These are phyloP conservation scores for Pseudogymnoascus sp. DNA, from an alignment of 2,329 filamentous ascomycete species.

Conservation along the genomic window DNA sequence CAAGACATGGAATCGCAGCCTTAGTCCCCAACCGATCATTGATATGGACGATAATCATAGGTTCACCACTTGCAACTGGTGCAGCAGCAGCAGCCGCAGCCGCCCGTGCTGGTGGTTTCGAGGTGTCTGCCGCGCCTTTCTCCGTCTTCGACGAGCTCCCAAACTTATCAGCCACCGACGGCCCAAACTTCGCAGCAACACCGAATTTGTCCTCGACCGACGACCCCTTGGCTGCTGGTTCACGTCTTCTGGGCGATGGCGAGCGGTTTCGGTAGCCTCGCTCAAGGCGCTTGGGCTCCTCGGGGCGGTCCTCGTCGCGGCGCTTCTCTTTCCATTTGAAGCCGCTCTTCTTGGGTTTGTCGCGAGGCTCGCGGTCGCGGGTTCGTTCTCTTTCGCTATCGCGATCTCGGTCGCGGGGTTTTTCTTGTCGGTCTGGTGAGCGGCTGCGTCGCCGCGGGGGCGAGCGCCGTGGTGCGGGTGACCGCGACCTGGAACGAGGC, in stretches of 20 bases:
- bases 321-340: constrained; percentile 54
- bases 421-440: constrained; percentile 30
- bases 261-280: constrained; percentile 43
- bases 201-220: constrained; percentile 26
- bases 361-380: constrained; percentile 17
- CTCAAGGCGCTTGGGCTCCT: constrained; percentile 41
- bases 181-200: constrained; percentile 25
- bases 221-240: constrained; percentile 23
- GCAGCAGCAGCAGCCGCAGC: constrained; percentile 19
- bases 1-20: constrained; percentile 81
- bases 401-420: constrained; percentile 11
- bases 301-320: constrained; percentile 35
- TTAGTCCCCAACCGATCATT: constrained; percentile 97
- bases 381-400: constrained; percentile 30
- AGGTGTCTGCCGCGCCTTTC: constrained; percentile 8
- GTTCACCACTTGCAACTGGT: constrained; percentile 42
- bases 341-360: constrained; percentile 31
- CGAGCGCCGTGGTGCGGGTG: constrained; percentile 17
- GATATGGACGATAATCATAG: constrained; percentile 89
- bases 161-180: constrained; percentile 12
- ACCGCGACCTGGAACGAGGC: constrained; percentile 18
- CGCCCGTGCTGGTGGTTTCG: constrained; percentile 19
- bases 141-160: constrained; percentile 11
- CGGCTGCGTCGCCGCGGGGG: constrained; percentile 33
- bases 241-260: constrained; percentile 30